A percentile compares a stretch with the other conserved stretches of the same genome.
These are phyloP conservation scores for Magnusiomyces sp. DNA, from an alignment of 1,139 yeast species.

Conservation along the genomic window DNA sequence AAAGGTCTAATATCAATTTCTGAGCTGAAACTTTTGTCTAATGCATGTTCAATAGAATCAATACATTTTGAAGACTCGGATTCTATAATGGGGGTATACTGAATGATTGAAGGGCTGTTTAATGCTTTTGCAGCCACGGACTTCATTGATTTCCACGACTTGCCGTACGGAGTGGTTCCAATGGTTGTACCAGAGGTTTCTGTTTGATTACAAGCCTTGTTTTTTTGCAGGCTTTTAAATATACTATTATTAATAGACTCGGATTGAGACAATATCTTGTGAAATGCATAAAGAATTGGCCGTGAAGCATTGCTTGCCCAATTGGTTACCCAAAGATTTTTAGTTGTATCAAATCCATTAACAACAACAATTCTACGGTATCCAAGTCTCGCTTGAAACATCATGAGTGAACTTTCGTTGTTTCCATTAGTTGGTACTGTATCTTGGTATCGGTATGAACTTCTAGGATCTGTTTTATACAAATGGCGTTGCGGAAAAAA, in stretches of 20 bases:
- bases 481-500: no score
- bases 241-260: conserved; percentile 29
- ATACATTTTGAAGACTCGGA: conserved; percentile 33
- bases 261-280: conserved; percentile 51
- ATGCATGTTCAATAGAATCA: conserved; percentile 1
- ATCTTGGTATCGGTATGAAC: conserved; percentile 23
- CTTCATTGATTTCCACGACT: conserved; percentile 44
- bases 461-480: not conserved
- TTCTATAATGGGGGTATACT: conserved; percentile 38
- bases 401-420: conserved; percentile 13
- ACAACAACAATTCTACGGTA: conserved; percentile 50
- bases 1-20: conserved; percentile 39
- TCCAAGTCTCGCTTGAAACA: conserved; percentile 61
- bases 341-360: conserved; percentile 49
- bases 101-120: conserved; percentile 33
- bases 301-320: conserved; percentile 54
- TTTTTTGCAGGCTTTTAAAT: conserved; percentile 23
- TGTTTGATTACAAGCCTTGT: no score
- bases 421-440: conserved; percentile 20
- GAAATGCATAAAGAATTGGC: conserved; percentile 62
- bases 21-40: conserved; percentile 12
- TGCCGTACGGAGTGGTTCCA: conserved; percentile 68
- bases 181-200: conserved; percentile 40
- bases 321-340: conserved; percentile 46
- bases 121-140: conserved; percentile 47